phyloP scores from a whole-genome alignment of 2,329 filamentous ascomycete genomes.

The Claviceps digitariae region DNA sequence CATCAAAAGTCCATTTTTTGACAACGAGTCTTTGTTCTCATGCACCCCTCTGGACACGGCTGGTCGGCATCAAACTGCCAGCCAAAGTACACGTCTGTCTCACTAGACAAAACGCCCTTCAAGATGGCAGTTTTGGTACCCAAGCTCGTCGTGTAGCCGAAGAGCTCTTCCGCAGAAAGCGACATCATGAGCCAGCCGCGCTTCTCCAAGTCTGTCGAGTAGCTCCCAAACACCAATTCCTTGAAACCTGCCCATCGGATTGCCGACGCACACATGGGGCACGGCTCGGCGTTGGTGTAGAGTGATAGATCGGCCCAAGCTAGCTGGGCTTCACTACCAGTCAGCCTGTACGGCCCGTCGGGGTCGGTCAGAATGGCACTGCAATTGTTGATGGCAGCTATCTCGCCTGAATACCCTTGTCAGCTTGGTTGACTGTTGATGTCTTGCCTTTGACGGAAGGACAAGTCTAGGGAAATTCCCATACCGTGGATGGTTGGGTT shows the following conservation, averaged over 20 bases:
- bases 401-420: constrained; percentile 26
- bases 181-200: constrained; percentile 38
- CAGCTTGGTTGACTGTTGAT: not conserved
- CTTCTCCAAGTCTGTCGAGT: constrained; percentile 29
- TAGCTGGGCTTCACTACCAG: constrained; percentile 22
- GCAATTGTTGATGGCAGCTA: constrained; percentile 41
- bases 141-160: constrained; percentile 22
- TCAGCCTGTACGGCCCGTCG: constrained; percentile 29
- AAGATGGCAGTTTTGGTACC: constrained; percentile 27
- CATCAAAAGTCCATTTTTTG: not conserved
- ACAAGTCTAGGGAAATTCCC: not conserved
- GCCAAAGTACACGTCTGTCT: constrained; percentile 38
- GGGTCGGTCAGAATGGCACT: constrained; percentile 32
- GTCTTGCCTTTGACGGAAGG: not conserved
- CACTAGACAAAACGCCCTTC: constrained; percentile 31
- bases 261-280: constrained; percentile 43
- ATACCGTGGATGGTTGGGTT: constrained; percentile 41
- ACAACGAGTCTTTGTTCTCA: not conserved
- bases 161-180: constrained; percentile 31
- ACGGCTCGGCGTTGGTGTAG: constrained; percentile 44
- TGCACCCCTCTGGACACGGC: constrained; percentile 4
- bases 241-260: constrained; percentile 42
- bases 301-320: constrained; percentile 35
- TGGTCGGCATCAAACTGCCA: constrained; percentile 35
- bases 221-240: constrained; percentile 41